phyloP scores from a whole-genome alignment of 306 rosid species.

The Cucurbita argyrosperma region DNA sequence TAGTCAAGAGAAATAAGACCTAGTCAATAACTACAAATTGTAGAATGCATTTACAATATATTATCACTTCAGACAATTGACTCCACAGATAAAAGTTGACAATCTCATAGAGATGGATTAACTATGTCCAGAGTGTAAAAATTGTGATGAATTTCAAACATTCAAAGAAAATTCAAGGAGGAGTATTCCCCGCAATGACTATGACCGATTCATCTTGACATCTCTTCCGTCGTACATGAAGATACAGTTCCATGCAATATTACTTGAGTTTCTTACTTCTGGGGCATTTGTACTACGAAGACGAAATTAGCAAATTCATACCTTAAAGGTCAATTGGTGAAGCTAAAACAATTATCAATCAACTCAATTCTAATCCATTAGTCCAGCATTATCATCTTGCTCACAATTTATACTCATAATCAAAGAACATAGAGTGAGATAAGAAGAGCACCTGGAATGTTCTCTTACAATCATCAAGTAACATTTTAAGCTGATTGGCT shows the following conservation, averaged over 20 bases:
- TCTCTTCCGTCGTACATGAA: neutral
- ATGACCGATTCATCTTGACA: no score
- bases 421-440: neutral
- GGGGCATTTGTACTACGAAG: neutral
- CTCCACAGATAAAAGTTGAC: neutral
- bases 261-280: neutral
- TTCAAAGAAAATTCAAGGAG: neutral
- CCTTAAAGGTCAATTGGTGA: neutral
- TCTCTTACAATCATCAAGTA: conserved; percentile 78
- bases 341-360: neutral
- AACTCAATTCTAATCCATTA: neutral
- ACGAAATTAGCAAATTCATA: neutral
- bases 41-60: neutral
- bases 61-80: neutral
- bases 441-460: conserved; percentile 46
- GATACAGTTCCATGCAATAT: neutral
- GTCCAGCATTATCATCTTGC: neutral
- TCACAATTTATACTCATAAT: neutral
- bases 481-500: conserved; percentile 53
- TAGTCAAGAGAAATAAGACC: neutral
- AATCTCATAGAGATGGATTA: neutral
- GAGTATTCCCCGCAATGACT: neutral
- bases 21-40: neutral
- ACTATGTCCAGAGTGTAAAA: neutral
- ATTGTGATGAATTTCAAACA: neutral